phyloP scores from a whole-genome alignment of 148 eudicot species.

The Pouteria glomerata region DNA sequence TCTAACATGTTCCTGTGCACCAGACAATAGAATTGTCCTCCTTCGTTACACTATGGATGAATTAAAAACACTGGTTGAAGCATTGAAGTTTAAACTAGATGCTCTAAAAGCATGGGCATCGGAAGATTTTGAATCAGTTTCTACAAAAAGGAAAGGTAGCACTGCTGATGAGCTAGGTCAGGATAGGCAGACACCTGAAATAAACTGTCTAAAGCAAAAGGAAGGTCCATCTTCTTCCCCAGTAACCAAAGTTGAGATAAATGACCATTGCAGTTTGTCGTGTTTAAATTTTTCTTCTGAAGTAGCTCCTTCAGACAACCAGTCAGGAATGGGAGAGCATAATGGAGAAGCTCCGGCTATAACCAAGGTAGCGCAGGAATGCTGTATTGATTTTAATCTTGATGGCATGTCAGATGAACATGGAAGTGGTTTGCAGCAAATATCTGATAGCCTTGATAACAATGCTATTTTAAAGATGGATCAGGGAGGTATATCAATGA shows the following conservation, averaged over 20 bases:
- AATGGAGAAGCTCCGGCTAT: slow-evolving; percentile 9
- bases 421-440: slow-evolving; percentile 12
- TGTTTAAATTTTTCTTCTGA: neutral
- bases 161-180: neutral
- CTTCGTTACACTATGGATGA: slow-evolving; percentile 45
- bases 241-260: neutral
- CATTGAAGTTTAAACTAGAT: slow-evolving; percentile 38
- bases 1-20: slow-evolving; percentile 34
- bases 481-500: neutral
- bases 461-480: neutral
- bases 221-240: slow-evolving; percentile 6
- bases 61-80: slow-evolving; percentile 36
- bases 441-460: slow-evolving; percentile 10
- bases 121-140: slow-evolving; percentile 11
- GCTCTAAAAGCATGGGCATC: slow-evolving; percentile 32
- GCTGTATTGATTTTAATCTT: slow-evolving; percentile 22
- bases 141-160: neutral
- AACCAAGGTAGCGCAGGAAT: neutral
- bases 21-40: slow-evolving; percentile 24
- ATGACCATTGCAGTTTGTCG: neutral
- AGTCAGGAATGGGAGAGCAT: neutral
- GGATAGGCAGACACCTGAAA: slow-evolving; percentile 4
- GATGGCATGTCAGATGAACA: slow-evolving; percentile 14
- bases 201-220: neutral
- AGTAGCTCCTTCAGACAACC: neutral